Base-by-base conservation (phyloP, 768 basidiomycete species). In the Lenzites betulinus region DNA sequence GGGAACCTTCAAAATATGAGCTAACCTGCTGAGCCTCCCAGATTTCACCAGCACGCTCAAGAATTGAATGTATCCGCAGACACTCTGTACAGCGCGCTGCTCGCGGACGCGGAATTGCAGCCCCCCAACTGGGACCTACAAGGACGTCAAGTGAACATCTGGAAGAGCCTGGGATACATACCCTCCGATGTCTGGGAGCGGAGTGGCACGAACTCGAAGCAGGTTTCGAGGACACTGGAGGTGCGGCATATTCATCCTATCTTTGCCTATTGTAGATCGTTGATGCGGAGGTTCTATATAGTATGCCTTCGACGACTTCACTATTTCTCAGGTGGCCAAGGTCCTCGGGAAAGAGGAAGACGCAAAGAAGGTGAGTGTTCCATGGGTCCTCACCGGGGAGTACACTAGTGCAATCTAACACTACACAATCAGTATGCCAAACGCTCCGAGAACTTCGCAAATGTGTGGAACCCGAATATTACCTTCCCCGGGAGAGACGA, bases 241-340 rank as follows among this genome's bases (percentile, higher is more conserved):
- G 85, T 84, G 23, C 15, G 25, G 13, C 18, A 46, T 8, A 11
- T 2, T 11, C 18, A 5, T 30, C 7, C 15, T 36, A 22, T 11
- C 3, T 11, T 36, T 26, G 15, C 35, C 23, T 3, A 16, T 15
- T 11, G 3, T 5, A 8, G 2, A 0, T 16, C 8, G 13, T 22
- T 38, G 9, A 50, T 22, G n/a, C 12, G 30, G 1, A 30, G 3
- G 20, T 49, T 6, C 3, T 16, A 0, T n/a, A 2, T 33, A 87
- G 86, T 78, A 87, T 64, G 78, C 86, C 1, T 88, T 88, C 68
- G 80, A 79, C 55, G 86, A 88, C 63, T 88, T 88, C 64, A 72
- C 82, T 1, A 83, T 88, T 50, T 83, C 84, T 1, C 86, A 87
- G 74, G 86, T 87, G 1, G 81, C 86, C 0, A 84, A 81, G 62